Conservation (phyloP, 208 protist species). For the Trypanosoma caninum region DNA sequence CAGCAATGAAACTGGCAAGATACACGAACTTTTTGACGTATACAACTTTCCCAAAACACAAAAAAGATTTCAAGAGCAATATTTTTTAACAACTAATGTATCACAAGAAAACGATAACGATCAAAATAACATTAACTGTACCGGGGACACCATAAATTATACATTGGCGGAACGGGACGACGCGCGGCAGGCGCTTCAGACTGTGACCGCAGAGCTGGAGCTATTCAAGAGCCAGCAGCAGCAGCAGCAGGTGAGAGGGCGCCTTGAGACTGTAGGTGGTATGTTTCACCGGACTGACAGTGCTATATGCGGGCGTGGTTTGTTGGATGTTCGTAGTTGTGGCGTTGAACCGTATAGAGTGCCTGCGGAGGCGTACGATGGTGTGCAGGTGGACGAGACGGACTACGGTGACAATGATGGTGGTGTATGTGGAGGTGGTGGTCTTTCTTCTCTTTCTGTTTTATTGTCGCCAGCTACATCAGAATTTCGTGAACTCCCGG, state of each 20-base stretch:
- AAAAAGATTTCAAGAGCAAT: too few relatives aligned
- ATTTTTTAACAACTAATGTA: too few relatives aligned
- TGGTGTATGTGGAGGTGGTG: background rate
- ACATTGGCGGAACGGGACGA: conserved; percentile 15
- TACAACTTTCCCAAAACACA: conserved; percentile 11
- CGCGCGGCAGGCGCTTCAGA: background rate
- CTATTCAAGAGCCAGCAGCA: background rate
- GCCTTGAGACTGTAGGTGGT: background rate
- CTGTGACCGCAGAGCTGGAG: conserved; percentile 3
- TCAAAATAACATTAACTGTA: too few relatives aligned
- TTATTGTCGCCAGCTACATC: too few relatives aligned
- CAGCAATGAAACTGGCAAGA: background rate
- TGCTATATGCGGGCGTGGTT: too few relatives aligned
- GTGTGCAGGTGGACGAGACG: too few relatives aligned
- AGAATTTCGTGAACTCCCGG: too few relatives aligned
- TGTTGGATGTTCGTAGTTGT: too few relatives aligned
- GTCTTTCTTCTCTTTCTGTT: background rate
- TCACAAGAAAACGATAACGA: too few relatives aligned
- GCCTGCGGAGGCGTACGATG: conserved; percentile 13
- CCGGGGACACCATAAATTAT: background rate
- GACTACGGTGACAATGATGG: too few relatives aligned
- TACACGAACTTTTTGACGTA: conserved; percentile 7
- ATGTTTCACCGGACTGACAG: too few relatives aligned
- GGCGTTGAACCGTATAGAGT: too few relatives aligned
- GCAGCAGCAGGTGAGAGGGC: background rate